A percentile compares a stretch with the other conserved stretches of the same genome.
phyloP scores from a whole-genome alignment of 352 stramenopile species.

The Lagenidium giganteum region DNA sequence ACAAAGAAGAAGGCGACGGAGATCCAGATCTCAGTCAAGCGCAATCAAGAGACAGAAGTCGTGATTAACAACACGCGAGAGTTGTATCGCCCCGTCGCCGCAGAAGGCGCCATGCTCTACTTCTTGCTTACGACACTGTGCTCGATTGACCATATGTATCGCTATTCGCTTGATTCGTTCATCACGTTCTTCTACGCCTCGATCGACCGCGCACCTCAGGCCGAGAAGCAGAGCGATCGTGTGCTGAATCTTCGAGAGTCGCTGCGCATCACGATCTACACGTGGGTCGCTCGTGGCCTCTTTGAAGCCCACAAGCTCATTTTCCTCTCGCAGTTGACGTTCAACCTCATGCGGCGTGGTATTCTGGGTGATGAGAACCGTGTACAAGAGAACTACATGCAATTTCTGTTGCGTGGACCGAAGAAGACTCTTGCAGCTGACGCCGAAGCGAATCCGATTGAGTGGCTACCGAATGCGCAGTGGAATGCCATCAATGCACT shows the following conservation, averaged over 20 bases:
- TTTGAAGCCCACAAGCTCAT: conserved; percentile 98
- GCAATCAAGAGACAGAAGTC: conserved; percentile 93
- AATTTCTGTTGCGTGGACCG: conserved; percentile 92
- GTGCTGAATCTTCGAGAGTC: conserved; percentile 92
- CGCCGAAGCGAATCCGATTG: conserved; percentile 63
- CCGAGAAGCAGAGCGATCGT: conserved; percentile 87
- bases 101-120: conserved; percentile 97
- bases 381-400: conserved; percentile 94
- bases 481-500: conserved; percentile 92
- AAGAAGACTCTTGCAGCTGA: conserved; percentile 50
- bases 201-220: conserved; percentile 83
- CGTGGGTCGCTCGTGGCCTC: conserved; percentile 93
- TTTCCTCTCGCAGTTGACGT: conserved; percentile 95
- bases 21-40: conserved; percentile 93
- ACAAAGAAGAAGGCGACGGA: conserved; percentile 96
- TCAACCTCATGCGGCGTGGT: conserved; percentile 96
- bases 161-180: conserved; percentile 97
- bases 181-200: conserved; percentile 97
- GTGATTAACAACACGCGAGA: conserved; percentile 95
- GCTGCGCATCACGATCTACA: conserved; percentile 95
- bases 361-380: conserved; percentile 93
- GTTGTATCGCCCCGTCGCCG: conserved; percentile 91
- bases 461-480: conserved; percentile 91
- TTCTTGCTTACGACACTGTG: conserved; percentile 96
- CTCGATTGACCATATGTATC: conserved; percentile 97